Evolutionary conservation across 2,329 filamentous ascomycete species (phyloP), one percentile per base, ranked within the genome.

Genomic region (Neopestalotiopsis clavispora): DNA sequence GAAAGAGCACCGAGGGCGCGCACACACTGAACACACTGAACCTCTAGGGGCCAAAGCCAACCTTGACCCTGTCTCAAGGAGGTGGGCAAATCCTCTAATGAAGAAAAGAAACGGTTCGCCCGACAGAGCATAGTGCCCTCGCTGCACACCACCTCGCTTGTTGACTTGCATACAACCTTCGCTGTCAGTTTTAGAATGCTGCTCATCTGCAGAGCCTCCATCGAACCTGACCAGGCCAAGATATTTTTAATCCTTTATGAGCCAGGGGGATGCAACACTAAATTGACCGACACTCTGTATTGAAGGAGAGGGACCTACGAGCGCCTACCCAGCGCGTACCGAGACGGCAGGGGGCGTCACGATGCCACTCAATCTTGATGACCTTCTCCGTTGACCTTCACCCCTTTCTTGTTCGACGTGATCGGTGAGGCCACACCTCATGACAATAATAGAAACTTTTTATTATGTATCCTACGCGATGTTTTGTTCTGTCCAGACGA

Each of bases 1-100:
- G 20, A 28, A 28, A 28, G 23, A 28, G 23, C 23, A 28, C 23
- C 23, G 23, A 28, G 23, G 23, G 23, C 23, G 14, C 42, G 42
- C 42, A n/a, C 42, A n/a, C 42, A 49, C 42, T 17, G 13, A 13
- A 14, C 45, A 52, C 45, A 52, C 20, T 52, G 45, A 23, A 20
- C 45, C 20, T 52, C 10, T 17, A 52, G 34, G 34, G 59, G 59
- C 30, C 57, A 30, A 59, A 59, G 57, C 57, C 59, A 62, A 62
- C 59, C 59, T 13, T 40, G 59, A 62, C 59, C 59, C 28, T 62
- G 59, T 62, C 59, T 62, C 59, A 40, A 40, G 34, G 32, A 62
- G 59, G 30, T 52, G 45, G 34, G 45, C 7, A 13, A 52, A n/a
- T n/a, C 45, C 45, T 52, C 45, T 52, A 6, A 17, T 52, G 17